These are phyloP conservation scores for Pythium oligandrum DNA, from an alignment of 352 stramenopile genomes.

Conservation along the genomic window DNA sequence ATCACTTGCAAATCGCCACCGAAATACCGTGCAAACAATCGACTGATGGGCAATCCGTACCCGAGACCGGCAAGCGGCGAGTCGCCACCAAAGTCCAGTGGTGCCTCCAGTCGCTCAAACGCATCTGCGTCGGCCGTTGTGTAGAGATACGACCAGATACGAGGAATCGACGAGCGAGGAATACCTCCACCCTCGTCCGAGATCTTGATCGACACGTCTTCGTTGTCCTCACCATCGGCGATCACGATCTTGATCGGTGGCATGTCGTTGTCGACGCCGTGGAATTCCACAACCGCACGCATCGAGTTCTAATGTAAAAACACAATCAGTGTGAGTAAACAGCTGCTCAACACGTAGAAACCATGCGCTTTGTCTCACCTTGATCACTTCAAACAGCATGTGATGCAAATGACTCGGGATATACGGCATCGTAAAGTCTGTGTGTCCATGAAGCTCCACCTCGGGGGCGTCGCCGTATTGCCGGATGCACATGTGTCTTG, in stretches of 20 bases:
- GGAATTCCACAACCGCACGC: constrained; percentile 97
- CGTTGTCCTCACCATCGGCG: constrained; percentile 98
- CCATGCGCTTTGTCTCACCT: constrained; percentile 34
- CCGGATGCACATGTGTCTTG: constrained; percentile 97
- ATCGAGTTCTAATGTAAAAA: constrained; percentile 88
- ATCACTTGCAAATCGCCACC: constrained; percentile 99
- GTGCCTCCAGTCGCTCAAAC: constrained; percentile 86
- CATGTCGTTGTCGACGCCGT: constrained; percentile 97
- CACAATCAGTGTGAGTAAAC: background rate
- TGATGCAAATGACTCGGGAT: constrained; percentile 94
- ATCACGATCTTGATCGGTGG: constrained; percentile 99
- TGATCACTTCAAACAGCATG: constrained; percentile 99
- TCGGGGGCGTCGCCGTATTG: constrained; percentile 99
- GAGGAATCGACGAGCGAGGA: constrained; percentile 94
- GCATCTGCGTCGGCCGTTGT: constrained; percentile 96
- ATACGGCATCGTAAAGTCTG: constrained; percentile 99
- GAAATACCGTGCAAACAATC: constrained; percentile 99
- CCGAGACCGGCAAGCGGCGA: constrained; percentile 93
- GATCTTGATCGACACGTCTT: constrained; percentile 99
- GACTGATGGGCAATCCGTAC: constrained; percentile 94
- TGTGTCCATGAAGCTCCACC: constrained; percentile 96
- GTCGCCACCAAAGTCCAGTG: constrained; percentile 84
- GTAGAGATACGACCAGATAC: constrained; percentile 99
- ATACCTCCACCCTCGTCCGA: constrained; percentile 99
- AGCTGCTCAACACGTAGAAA: background rate